Conservation (phyloP, 768 basidiomycete genomes). For the Tubosaeta brunneosetosa region DNA sequence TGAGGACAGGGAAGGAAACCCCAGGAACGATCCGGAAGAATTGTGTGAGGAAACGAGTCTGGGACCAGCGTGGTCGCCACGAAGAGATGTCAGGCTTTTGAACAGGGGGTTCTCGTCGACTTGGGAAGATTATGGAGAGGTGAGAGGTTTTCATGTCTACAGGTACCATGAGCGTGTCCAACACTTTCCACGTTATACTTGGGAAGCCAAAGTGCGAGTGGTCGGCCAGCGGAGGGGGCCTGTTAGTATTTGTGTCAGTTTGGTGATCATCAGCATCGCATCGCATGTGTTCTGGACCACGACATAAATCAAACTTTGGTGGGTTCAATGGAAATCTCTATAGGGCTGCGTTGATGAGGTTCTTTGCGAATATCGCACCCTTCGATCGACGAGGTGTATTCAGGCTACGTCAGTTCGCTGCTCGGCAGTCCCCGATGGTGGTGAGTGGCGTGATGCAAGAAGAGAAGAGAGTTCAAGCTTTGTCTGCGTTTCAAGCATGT, state of each 20-base stretch:
- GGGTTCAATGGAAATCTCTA: not conserved
- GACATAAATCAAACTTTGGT: too few relatives aligned
- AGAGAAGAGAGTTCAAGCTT: not conserved
- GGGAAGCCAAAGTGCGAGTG: too few relatives aligned
- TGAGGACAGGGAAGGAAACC: not conserved
- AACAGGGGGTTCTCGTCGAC: not conserved
- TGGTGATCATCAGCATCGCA: not conserved
- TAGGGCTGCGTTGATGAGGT: not conserved
- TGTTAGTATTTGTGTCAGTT: not conserved
- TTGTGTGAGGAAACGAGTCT: not conserved
- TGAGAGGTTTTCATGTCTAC: too few relatives aligned
- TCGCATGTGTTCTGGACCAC: too few relatives aligned
- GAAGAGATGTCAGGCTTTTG: not conserved
- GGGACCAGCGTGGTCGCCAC: constrained; percentile 2
- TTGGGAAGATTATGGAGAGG: not conserved
- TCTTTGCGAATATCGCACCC: not conserved
- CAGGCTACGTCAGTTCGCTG: not conserved
- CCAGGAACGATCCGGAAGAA: not conserved
- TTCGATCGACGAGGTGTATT: not conserved
- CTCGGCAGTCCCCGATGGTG: not conserved
- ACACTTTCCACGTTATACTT: too few relatives aligned
- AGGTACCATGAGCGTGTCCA: too few relatives aligned
- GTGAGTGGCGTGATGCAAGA: not conserved
- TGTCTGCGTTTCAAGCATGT: not conserved
- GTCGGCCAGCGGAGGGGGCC: not conserved